Conservation (phyloP, 176 grass and related monocot species). For the Oryza brachyantha region DNA sequence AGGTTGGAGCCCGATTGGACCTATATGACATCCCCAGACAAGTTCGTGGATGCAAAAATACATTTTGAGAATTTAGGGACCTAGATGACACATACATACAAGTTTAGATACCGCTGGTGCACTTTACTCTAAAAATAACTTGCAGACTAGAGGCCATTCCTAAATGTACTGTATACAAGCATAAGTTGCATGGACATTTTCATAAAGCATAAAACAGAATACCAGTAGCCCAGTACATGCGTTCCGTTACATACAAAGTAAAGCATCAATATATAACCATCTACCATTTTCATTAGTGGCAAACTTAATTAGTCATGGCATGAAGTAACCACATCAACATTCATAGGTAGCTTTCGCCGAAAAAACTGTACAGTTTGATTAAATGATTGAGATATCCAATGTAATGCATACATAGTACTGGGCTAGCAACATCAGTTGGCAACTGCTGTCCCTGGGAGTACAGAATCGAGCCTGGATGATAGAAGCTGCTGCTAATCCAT, state of each 20-base stretch:
- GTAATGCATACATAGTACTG: background rate
- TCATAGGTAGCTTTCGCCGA: slow-evolving; percentile 47
- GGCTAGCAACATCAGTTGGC: slow-evolving; percentile 4
- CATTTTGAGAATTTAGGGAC: too few relatives aligned
- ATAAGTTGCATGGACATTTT: background rate
- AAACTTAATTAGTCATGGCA: background rate
- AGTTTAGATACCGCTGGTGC: too few relatives aligned
- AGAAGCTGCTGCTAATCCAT: background rate
- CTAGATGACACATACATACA: too few relatives aligned
- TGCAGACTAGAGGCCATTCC: background rate
- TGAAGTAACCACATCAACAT: slow-evolving; percentile 41
- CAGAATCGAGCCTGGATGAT: background rate
- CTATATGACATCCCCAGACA: too few relatives aligned
- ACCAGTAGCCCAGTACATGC: too few relatives aligned
- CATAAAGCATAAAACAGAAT: background rate
- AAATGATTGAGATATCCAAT: background rate
- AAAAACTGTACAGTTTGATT: background rate
- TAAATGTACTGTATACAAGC: background rate
- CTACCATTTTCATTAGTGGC: background rate
- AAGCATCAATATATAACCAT: background rate
- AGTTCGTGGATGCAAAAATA: too few relatives aligned
- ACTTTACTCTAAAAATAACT: too few relatives aligned
- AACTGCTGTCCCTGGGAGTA: slow-evolving; percentile 5
- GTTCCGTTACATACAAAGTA: background rate
- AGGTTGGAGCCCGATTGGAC: too few relatives aligned